Conservation (phyloP, 2,329 filamentous ascomycete genomes). For the Clarireedia sp. region DNA sequence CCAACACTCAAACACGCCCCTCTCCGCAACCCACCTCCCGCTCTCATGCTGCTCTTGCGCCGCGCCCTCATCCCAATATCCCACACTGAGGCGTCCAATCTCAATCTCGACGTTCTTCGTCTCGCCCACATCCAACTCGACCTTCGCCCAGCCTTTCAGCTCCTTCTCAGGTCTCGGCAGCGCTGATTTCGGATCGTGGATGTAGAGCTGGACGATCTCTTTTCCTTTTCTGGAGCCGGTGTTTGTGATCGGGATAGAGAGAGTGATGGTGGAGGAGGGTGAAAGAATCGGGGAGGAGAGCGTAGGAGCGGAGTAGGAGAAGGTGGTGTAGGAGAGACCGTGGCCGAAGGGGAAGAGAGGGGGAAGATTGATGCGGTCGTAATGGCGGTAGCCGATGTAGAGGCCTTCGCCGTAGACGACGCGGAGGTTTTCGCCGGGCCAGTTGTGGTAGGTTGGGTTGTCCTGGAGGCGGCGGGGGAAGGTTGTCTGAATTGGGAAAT, state of each 20-base stretch:
- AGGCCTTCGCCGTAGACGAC: conserved; percentile 66
- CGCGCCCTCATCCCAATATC: conserved; percentile 51
- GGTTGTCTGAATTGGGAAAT: conserved; percentile 39
- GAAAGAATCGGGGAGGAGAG: conserved; percentile 37
- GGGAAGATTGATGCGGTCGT: conserved; percentile 51
- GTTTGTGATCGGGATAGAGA: conserved; percentile 49
- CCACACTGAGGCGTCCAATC: conserved; percentile 40
- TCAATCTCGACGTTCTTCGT: conserved; percentile 33
- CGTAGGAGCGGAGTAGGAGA: conserved; percentile 52
- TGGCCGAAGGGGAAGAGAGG: conserved; percentile 67
- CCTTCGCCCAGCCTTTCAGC: conserved; percentile 61
- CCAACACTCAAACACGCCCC: conserved; percentile 52
- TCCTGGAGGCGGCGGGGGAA: conserved; percentile 58
- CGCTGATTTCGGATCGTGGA: conserved; percentile 53
- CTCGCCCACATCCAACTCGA: conserved; percentile 47
- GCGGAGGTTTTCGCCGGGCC: conserved; percentile 61
- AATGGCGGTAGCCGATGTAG: conserved; percentile 66
- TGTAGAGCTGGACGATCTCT: conserved; percentile 62
- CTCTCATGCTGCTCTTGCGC: conserved; percentile 32
- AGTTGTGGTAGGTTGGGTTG: conserved; percentile 64
- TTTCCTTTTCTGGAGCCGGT: conserved; percentile 47
- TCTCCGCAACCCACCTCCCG: conserved; percentile 53
- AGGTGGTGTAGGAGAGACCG: conserved; percentile 65
- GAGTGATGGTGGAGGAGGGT: conserved; percentile 7
- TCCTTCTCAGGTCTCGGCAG: conserved; percentile 64